phyloP scores from a whole-genome alignment of 2,329 filamentous ascomycete genomes.

The Aspergillus texensis region DNA sequence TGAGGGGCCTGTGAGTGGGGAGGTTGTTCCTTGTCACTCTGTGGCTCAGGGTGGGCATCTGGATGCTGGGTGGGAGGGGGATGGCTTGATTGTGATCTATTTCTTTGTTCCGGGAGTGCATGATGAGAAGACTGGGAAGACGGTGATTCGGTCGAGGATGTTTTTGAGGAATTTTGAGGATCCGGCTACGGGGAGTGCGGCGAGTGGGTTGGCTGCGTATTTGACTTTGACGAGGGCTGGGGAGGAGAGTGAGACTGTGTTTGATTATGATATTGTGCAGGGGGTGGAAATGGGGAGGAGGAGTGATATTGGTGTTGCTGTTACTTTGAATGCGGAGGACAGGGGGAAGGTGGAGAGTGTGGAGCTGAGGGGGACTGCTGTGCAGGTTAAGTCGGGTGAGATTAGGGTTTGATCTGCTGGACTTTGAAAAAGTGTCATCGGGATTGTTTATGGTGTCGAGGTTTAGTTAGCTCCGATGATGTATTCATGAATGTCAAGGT shows the following conservation, averaged over 20 bases:
- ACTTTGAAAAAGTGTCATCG: too few species aligned
- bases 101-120: conserved; percentile 47
- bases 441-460: too few species aligned
- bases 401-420: neutral
- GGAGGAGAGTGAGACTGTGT: conserved; percentile 15
- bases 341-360: conserved; percentile 33
- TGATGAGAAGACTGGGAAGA: conserved; percentile 58
- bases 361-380: conserved; percentile 38
- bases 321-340: conserved; percentile 23
- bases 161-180: conserved; percentile 34
- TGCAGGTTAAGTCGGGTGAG: conserved; percentile 27
- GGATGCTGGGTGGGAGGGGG: conserved; percentile 36
- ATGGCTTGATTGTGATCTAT: conserved; percentile 34
- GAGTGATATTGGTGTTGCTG: conserved; percentile 42
- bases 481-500: too few species aligned
- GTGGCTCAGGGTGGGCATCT: conserved; percentile 22
- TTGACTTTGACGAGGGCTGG: conserved; percentile 51
- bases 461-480: too few species aligned
- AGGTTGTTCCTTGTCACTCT: conserved; percentile 20
- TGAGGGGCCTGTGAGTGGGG: conserved; percentile 26
- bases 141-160: conserved; percentile 37
- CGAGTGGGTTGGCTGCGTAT: conserved; percentile 59
- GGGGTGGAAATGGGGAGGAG: conserved; percentile 68
- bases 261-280: conserved; percentile 60
- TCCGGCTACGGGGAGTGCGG: conserved; percentile 58